These are phyloP conservation scores for Pythium folliculosum DNA, from an alignment of 352 stramenopile genomes.

Conservation along the genomic window DNA sequence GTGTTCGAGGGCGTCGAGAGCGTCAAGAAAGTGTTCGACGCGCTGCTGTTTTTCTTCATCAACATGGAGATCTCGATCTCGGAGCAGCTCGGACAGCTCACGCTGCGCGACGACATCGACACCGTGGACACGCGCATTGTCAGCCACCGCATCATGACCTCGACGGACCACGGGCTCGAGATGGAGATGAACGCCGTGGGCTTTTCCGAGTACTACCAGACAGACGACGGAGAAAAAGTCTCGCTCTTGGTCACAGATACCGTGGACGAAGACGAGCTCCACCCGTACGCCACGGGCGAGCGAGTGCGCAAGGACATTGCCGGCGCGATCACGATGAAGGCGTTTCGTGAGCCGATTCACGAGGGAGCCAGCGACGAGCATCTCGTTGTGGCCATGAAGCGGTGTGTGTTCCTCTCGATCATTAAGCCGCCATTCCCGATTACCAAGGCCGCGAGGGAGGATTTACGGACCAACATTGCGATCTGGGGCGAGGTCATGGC, in stretches of 20 bases:
- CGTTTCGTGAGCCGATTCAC: no score
- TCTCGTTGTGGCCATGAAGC: no score
- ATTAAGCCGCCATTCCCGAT: conserved; percentile 8
- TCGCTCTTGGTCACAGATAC: neutral
- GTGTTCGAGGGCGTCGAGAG: conserved; percentile 43
- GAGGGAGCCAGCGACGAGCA: no score
- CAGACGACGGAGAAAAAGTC: neutral
- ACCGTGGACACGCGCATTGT: conserved; percentile 30
- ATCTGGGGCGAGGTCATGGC: conserved; percentile 13
- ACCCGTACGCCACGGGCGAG: conserved; percentile 3
- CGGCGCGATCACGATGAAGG: neutral
- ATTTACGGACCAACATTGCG: conserved; percentile 1
- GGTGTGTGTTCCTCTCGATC: conserved; percentile 5
- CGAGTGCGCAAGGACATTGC: conserved; percentile 10
- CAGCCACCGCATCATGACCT: conserved; percentile 47
- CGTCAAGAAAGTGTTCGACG: conserved; percentile 51
- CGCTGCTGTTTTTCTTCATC: conserved; percentile 39
- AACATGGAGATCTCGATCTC: conserved; percentile 66
- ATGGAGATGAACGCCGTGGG: conserved; percentile 11
- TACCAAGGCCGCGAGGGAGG: neutral
- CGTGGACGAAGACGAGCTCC: conserved; percentile 10
- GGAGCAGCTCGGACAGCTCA: conserved; percentile 46
- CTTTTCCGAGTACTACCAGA: conserved; percentile 6
- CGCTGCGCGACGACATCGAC: conserved; percentile 53
- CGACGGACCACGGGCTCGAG: conserved; percentile 21